A percentile compares a stretch with the other conserved stretches of the same genome.
Evolutionary conservation across 2,329 filamentous ascomycete genomes (phyloP).

Genomic region (Periglandula ipomoeae): DNA sequence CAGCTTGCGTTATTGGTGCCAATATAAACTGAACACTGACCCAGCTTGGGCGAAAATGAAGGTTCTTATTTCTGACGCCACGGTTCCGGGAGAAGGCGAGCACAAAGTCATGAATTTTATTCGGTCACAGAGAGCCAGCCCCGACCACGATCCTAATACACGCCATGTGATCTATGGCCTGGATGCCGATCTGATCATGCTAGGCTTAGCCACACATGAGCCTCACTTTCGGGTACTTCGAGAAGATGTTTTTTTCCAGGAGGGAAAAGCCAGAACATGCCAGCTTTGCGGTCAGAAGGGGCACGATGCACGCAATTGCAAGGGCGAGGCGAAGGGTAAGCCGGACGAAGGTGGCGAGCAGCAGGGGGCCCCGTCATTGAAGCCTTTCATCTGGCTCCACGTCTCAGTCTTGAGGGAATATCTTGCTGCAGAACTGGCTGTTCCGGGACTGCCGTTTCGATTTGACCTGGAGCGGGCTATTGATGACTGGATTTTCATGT

Average conservation of each 20-base stretch:
- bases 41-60: conserved; percentile 93
- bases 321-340: conserved; percentile 69
- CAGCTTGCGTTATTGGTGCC: conserved; percentile 90
- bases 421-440: conserved; percentile 77
- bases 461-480: conserved; percentile 92
- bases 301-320: conserved; percentile 80
- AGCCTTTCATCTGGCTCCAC: conserved; percentile 98
- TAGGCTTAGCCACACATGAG: conserved; percentile 93
- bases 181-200: conserved; percentile 97
- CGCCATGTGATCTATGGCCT: conserved; percentile 96
- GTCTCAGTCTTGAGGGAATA: conserved; percentile 90
- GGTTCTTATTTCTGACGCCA: conserved; percentile 96
- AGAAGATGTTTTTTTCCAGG: conserved; percentile 93
- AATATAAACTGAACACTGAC: conserved; percentile 96
- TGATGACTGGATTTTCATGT: conserved; percentile 99
- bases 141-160: conserved; percentile 92
- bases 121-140: conserved; percentile 81
- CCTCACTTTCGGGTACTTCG: conserved; percentile 92
- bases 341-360: conserved; percentile 76
- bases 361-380: conserved; percentile 57
- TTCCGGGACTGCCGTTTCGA: conserved; percentile 72
- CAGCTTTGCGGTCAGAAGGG: conserved; percentile 86
- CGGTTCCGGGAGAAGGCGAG: conserved; percentile 94
- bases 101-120: conserved; percentile 99
- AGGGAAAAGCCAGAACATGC: conserved; percentile 74